phyloP scores from a whole-genome alignment of 108 stramenopile genomes.

The Nitzschia sp. region DNA sequence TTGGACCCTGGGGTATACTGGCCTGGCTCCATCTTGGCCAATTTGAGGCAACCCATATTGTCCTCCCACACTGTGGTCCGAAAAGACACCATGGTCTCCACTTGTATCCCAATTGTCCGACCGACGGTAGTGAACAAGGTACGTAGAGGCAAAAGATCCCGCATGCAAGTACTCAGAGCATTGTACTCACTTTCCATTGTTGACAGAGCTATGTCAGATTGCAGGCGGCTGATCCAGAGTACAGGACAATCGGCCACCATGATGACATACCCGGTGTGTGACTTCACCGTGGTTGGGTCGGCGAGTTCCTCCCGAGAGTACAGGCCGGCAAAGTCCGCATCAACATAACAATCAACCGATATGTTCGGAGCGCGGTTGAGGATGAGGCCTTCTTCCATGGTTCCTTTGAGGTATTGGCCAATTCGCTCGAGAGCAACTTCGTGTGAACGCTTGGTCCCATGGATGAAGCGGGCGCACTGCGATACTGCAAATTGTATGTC shows the following conservation, averaged over 20 bases:
- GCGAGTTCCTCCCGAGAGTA: constrained; percentile 24
- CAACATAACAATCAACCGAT: constrained; percentile 37
- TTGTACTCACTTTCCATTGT: constrained; percentile 52
- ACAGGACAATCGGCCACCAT: constrained; percentile 30
- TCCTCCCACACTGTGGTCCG: background rate
- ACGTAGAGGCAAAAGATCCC: constrained; percentile 31
- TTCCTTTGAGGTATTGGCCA: constrained; percentile 41
- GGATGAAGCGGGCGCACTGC: constrained; percentile 39
- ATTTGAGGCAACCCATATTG: background rate
- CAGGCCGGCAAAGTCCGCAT: constrained; percentile 50
- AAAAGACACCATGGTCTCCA: background rate
- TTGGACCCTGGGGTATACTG: constrained; percentile 23
- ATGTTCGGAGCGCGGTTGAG: background rate
- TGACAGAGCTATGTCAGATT: constrained; percentile 40
- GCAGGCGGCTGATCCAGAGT: constrained; percentile 42
- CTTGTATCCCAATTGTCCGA: background rate
- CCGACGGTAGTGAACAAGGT: constrained; percentile 5
- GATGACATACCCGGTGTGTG: constrained; percentile 31
- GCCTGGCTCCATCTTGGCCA: constrained; percentile 8
- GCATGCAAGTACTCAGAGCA: constrained; percentile 32
- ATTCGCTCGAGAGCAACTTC: constrained; percentile 40
- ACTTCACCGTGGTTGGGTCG: constrained; percentile 37
- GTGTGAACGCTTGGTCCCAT: constrained; percentile 34
- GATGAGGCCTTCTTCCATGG: constrained; percentile 36
- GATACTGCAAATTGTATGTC: constrained; percentile 36